phyloP scores from a whole-genome alignment of 495 filamentous ascomycete genomes.

The Sabuloglossum arenarium region DNA sequence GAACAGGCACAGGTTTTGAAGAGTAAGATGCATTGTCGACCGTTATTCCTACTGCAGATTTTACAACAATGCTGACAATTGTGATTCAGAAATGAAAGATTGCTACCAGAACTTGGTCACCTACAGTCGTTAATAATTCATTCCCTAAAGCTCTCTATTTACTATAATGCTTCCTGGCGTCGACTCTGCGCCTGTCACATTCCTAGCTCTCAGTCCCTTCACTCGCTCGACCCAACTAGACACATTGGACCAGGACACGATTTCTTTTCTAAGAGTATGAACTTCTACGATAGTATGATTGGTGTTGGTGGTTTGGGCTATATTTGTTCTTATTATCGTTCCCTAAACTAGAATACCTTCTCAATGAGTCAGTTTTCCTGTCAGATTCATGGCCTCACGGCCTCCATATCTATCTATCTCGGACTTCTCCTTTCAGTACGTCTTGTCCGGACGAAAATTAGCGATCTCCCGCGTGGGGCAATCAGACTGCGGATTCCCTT shows the following conservation, averaged over 20 bases:
- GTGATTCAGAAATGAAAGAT: background rate
- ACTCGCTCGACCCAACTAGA: background rate
- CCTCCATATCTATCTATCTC: background rate
- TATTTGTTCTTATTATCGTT: background rate
- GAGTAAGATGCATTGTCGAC: slow-evolving; percentile 27
- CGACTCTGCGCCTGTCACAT: background rate
- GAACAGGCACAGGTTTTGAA: slow-evolving; percentile 47
- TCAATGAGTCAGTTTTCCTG: background rate
- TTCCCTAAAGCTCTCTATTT: background rate
- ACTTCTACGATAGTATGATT: background rate
- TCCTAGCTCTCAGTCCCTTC: background rate
- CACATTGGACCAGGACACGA: background rate
- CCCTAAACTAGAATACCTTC: background rate
- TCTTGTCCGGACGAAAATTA: background rate
- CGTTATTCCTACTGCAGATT: background rate
- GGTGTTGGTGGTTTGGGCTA: background rate
- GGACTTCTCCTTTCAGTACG: background rate
- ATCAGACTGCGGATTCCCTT: background rate
- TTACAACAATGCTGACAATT: background rate
- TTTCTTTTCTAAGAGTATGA: background rate
- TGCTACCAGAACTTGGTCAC: background rate
- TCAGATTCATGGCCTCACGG: background rate
- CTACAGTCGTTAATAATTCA: background rate
- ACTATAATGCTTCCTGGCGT: background rate
- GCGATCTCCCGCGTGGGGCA: background rate